These are phyloP conservation scores for Sanghuangporus sanghuang DNA, from an alignment of 1,284 basidiomycete species.

Conservation along the genomic window DNA sequence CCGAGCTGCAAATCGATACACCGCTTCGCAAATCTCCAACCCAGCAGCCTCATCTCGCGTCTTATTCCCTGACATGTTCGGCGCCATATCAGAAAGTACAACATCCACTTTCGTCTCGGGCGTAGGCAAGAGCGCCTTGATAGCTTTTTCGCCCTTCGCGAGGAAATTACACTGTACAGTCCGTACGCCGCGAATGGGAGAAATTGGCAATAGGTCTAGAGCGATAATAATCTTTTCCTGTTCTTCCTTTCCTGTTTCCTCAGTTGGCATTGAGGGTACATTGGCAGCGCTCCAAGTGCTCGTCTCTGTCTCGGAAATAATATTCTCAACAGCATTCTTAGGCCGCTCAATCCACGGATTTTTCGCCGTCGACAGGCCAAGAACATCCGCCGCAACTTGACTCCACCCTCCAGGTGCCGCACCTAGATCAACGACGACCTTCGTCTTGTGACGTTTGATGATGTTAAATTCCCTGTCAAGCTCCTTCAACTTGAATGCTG, in stretches of 20 bases:
- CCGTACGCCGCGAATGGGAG: conserved; percentile 62
- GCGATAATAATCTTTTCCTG: conserved; percentile 49
- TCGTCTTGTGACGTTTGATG: conserved; percentile 35
- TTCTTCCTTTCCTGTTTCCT: conserved; percentile 3
- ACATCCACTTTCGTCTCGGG: conserved; percentile 44
- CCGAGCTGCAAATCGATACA: conserved; percentile 52
- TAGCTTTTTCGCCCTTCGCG: conserved; percentile 41
- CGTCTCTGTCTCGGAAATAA: conserved; percentile 10
- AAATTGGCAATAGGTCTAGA: conserved; percentile 68
- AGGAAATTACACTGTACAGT: conserved; percentile 75
- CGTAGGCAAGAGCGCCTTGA: conserved; percentile 42
- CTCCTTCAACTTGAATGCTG: conserved; percentile 82
- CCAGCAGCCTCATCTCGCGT: conserved; percentile 54
- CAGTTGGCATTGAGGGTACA: neutral
- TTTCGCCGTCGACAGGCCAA: conserved; percentile 36
- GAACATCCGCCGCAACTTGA: conserved; percentile 66
- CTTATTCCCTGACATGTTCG: conserved; percentile 62
- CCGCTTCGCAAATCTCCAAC: conserved; percentile 58
- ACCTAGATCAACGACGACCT: conserved; percentile 78
- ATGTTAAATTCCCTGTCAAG: conserved; percentile 48
- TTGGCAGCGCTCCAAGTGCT: conserved; percentile 17
- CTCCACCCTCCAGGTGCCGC: conserved; percentile 89
- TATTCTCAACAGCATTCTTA: conserved; percentile 2
- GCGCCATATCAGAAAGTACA: conserved; percentile 75
- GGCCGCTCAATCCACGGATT: conserved; percentile 1